These are phyloP conservation scores for Lyophyllum atratum DNA, from an alignment of 768 basidiomycete genomes.

Conservation along the genomic window DNA sequence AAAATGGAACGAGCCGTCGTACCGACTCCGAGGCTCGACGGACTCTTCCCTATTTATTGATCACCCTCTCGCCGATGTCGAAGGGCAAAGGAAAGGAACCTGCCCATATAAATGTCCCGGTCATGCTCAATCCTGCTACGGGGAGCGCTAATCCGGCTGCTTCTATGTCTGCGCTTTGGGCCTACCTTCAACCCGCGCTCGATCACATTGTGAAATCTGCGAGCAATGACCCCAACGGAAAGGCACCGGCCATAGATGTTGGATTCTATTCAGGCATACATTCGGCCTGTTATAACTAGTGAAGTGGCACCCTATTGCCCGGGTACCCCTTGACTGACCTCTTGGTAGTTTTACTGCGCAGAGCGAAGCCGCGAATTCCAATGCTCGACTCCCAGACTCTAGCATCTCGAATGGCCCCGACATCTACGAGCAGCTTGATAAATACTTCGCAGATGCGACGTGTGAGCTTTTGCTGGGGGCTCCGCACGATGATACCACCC, in stretches of 20 bases:
- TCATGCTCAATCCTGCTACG: slow-evolving; percentile 54
- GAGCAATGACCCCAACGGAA: slow-evolving; percentile 53
- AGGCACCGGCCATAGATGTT: slow-evolving; percentile 72
- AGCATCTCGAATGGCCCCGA: slow-evolving; percentile 56
- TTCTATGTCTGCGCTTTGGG: slow-evolving; percentile 72
- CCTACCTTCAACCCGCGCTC: slow-evolving; percentile 71
- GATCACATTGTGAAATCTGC: slow-evolving; percentile 78
- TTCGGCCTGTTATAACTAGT: slow-evolving; percentile 84
- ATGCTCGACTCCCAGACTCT: slow-evolving; percentile 27
- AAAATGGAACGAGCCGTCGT: neutral
- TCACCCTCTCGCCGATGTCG: slow-evolving; percentile 10
- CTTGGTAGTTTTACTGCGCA: slow-evolving; percentile 53
- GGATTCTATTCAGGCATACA: slow-evolving; percentile 77
- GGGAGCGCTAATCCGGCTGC: slow-evolving; percentile 76
- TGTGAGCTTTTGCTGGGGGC: slow-evolving; percentile 63
- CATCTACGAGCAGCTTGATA: slow-evolving; percentile 73
- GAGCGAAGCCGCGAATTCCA: slow-evolving; percentile 44
- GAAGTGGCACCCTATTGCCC: slow-evolving; percentile 30
- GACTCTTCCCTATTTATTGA: slow-evolving; percentile 1
- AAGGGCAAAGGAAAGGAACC: slow-evolving; percentile 34
- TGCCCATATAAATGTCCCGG: slow-evolving; percentile 21
- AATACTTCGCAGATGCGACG: slow-evolving; percentile 63
- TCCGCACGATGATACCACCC: slow-evolving; percentile 64
- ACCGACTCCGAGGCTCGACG: neutral
- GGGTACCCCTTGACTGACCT: slow-evolving; percentile 18